Percentiles rank a stretch among this genome's conserved stretches.
Evolutionary conservation across 73 alveolate species (phyloP).

Genomic region (Durusdinium trenchii): DNA sequence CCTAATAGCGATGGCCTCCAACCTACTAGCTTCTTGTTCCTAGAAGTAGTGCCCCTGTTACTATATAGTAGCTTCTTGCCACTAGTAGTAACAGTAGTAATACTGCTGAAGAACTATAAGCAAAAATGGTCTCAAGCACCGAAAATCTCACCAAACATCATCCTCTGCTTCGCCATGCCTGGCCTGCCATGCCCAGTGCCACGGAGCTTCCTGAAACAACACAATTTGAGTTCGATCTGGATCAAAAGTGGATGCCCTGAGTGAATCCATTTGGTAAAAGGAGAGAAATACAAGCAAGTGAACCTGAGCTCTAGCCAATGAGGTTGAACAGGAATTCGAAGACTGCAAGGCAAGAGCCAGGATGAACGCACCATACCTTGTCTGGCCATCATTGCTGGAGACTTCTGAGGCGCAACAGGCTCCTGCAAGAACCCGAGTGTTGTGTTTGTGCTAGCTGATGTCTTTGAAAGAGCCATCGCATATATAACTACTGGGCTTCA

Average conservation of each 20-base stretch:
- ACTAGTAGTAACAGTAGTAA: neutral
- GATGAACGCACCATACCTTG: too few species aligned
- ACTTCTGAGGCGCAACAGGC: neutral
- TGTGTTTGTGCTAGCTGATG: too few species aligned
- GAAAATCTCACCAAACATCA: too few species aligned
- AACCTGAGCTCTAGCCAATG: neutral
- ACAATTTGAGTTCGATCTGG: neutral
- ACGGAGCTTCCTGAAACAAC: neutral
- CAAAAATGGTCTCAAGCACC: too few species aligned
- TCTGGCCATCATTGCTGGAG: neutral
- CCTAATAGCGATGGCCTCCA: neutral
- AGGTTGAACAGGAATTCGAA: neutral
- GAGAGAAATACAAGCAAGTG: neutral
- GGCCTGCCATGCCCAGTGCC: conserved; percentile 39
- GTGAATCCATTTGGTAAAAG: neutral
- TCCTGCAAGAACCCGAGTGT: neutral
- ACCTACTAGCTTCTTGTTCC: neutral
- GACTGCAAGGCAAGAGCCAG: neutral
- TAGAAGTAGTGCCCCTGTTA: neutral
- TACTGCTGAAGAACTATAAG: neutral
- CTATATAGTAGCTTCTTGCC: neutral
- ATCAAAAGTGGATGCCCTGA: neutral
- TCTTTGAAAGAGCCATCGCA: neutral
- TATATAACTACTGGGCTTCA: too few species aligned
- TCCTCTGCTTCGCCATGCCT: too few species aligned